Evolutionary conservation across 2,329 filamentous ascomycete species (phyloP), one percentile per base, ranked within the genome.

Genomic region (Ophiocordyceps camponoti-saundersi): DNA sequence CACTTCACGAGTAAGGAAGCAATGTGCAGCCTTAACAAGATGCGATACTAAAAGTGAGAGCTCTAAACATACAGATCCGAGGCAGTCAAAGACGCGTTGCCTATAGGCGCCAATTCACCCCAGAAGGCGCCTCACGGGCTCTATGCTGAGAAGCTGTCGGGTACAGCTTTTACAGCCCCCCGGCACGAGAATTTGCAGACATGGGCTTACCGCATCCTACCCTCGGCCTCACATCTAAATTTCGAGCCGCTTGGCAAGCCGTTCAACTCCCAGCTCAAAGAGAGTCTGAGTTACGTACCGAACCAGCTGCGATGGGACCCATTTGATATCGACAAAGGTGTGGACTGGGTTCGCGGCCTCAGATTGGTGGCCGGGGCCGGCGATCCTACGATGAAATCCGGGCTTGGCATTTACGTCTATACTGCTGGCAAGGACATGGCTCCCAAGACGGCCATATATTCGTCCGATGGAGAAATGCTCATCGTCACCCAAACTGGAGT

Each of bases 291-390:
- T 51, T 63, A 60, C 42, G 62, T 65, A 36, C 86, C 86, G 0
- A 90, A 90, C 55, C 86, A 92, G 63, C 70, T 93, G 32, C 77
- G 85, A 50, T 93, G 86, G 86, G 80, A 86, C 54, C 84, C 73
- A 1, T 88, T 89, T 59, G 80, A 89, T 56, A 68, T 88, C 36
- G 79, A 85, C 51, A 71, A 82, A 59, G 52, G 48, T 42, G 64
- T 65, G 6, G 69, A 76, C 51, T 80, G 78, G 47, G 66, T 77
- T 41, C 65, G 66, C 7, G 71, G 72, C 1, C 64, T 90, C 52
- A 78, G 82, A 49, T 70, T 89, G 20, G 70, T 92, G 11, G 85
- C 82, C 2, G 84, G 84, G 16, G 82, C 85, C 0, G 88, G 88
- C 16, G 83, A 92, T 55, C 80, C 85, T 0, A 82, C 81, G 0